Evolutionary conservation across 2,329 filamentous ascomycete species (phyloP), one percentile per base, ranked within the genome.

Genomic region (Graphilbum ipis-grandicollis): DNA sequence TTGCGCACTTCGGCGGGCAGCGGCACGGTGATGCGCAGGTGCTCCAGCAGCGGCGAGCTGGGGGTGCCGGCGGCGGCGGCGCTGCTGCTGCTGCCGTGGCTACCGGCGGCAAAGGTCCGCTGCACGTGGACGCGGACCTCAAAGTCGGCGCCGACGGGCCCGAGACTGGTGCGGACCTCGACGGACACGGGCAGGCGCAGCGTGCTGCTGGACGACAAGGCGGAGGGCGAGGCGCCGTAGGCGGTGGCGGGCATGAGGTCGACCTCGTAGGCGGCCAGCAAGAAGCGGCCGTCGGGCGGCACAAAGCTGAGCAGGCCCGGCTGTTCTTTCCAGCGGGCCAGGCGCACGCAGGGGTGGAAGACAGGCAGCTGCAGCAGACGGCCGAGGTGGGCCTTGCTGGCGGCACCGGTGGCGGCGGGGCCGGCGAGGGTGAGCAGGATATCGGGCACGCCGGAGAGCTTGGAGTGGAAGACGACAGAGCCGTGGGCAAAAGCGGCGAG

Each of bases 281-380:
- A 80, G 53, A 96, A 98, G 31, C 84, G 73, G 23, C 90, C 90
- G 53, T 98, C 90, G 1, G 90, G 90, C 2, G 90, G 90, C 12
- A 98, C 73, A 50, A 98, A 98, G 51, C 83, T 93, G n/a, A 98
- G 63, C 45, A 93, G 81, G 3, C 90, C 90, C 0, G 86, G 84
- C 38, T 74, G 71, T 48, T 93, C 83, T 47, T 78, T 78, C 90
- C 90, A 98, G 44, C 76, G 70, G n/a, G 79, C 79, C 3, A 98
- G 62, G 15, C 90, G 70, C 9, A 98, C 90, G 49, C 90, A 96
- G 0, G 90, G 90, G 53, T 98, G 90, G 48, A 98, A 98, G 1
- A 94, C 85, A 1, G 88, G 90, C 2, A 93, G 62, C 45, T 92
- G 79, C 54, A 98, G 73, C 26, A 86, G 69, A 43, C 70, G 73